Evolutionary conservation across 1,139 yeast species (phyloP).

Genomic region (Maudiozyma humilis): DNA sequence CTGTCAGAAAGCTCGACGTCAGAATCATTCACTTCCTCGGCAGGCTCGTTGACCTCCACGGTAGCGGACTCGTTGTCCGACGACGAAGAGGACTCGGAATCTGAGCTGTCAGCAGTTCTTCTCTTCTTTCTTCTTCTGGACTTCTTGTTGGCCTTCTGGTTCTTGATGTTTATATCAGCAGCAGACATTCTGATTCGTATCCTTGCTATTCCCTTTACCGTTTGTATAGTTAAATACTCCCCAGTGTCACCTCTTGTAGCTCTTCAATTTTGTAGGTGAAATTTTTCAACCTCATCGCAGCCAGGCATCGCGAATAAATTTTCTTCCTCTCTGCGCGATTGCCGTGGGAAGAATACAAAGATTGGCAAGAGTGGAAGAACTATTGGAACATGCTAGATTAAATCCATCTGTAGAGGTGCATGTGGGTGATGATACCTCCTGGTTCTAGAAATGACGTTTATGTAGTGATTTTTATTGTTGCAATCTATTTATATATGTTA

Average conservation of each 20-base stretch:
- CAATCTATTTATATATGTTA: background rate
- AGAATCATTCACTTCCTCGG: constrained; percentile 11
- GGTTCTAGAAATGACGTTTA: background rate
- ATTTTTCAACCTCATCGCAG: background rate
- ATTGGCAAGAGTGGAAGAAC: no score
- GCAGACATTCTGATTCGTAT: constrained; percentile 12
- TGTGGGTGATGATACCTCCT: no score
- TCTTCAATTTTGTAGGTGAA: no score
- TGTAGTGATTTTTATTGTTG: background rate
- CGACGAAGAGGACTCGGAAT: constrained; percentile 34
- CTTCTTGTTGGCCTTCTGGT: constrained; percentile 23
- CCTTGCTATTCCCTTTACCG: no score
- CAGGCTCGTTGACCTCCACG: constrained; percentile 6
- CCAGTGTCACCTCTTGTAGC: no score
- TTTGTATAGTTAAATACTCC: background rate
- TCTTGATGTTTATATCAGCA: constrained; percentile 14
- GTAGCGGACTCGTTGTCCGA: constrained; percentile 21
- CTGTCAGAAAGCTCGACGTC: constrained; percentile 38
- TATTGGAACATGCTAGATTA: no score
- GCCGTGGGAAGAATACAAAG: no score
- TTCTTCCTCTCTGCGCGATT: no score
- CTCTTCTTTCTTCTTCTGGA: constrained; percentile 60
- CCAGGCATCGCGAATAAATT: no score
- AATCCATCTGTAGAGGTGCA: no score
- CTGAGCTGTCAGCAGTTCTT: constrained; percentile 61